A percentile compares a stretch with the other conserved stretches of the same genome.
These are phyloP conservation scores for Corylus avellana DNA, from an alignment of 306 rosid species.

Conservation along the genomic window DNA sequence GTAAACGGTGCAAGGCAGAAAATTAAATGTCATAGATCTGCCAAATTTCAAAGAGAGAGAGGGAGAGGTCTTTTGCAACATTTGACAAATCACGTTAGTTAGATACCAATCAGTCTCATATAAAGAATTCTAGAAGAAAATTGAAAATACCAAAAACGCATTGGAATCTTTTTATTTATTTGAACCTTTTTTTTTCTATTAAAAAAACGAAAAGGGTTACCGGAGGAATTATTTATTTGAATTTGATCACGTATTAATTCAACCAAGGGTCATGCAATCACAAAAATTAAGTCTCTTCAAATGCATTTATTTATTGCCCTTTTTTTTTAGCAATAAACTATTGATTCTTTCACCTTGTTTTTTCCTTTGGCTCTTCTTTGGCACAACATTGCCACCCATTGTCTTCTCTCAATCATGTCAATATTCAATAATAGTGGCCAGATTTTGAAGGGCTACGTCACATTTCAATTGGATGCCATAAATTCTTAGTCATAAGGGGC, in stretches of 20 bases:
- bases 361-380: not conserved
- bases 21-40: not conserved
- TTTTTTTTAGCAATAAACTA: not conserved
- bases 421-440: constrained; percentile 49
- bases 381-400: not conserved
- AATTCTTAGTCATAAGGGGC: constrained; percentile 15
- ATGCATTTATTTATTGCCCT: not conserved
- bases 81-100: not conserved
- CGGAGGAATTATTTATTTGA: not conserved
- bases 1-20: not conserved
- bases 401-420: constrained; percentile 32
- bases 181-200: not conserved
- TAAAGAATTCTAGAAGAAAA: not conserved
- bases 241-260: not conserved
- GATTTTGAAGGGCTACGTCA: constrained; percentile 19
- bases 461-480: constrained; percentile 13
- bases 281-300: not conserved
- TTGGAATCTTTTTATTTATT: too few relatives aligned
- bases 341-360: not conserved
- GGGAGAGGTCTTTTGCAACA: not conserved
- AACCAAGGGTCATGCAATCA: not conserved
- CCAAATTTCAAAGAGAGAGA: not conserved
- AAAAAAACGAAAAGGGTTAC: too few relatives aligned
- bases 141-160: not conserved
- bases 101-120: constrained; percentile 1